Percentiles rank a stretch among this genome's conserved stretches.
These are phyloP conservation scores for Phlebopus sp. DNA, from an alignment of 1,284 basidiomycete genomes.

Conservation along the genomic window DNA sequence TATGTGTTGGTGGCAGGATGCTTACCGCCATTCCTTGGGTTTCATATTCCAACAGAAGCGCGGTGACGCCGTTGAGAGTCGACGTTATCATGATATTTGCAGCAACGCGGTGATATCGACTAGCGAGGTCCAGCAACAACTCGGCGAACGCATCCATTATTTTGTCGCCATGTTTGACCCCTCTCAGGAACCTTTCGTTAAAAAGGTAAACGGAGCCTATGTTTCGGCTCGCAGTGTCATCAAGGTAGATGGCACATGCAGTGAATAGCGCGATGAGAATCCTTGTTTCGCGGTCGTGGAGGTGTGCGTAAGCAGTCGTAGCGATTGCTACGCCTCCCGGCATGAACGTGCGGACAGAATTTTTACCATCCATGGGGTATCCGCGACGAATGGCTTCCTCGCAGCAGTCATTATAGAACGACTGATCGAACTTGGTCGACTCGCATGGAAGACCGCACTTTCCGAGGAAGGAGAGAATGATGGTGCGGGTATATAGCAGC, in stretches of 20 bases:
- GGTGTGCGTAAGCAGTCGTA: slow-evolving; percentile 23
- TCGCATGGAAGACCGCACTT: not conserved
- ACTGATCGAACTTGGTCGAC: not conserved
- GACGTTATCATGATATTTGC: slow-evolving; percentile 27
- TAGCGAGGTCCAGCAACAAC: slow-evolving; percentile 15
- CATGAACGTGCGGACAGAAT: slow-evolving; percentile 15
- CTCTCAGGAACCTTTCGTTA: slow-evolving; percentile 19
- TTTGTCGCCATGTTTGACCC: slow-evolving; percentile 16
- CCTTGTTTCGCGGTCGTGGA: slow-evolving; percentile 14
- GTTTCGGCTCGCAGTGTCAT: slow-evolving; percentile 24
- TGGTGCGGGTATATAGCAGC: not conserved
- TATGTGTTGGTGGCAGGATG: not conserved
- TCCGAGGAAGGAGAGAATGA: not conserved
- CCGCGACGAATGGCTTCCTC: slow-evolving; percentile 5
- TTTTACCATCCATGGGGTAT: slow-evolving; percentile 7
- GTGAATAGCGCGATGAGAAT: slow-evolving; percentile 28
- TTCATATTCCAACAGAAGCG: slow-evolving; percentile 23
- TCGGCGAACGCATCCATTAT: slow-evolving; percentile 24
- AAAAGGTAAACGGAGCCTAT: slow-evolving; percentile 19
- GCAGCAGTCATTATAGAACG: slow-evolving; percentile 6
- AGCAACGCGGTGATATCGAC: slow-evolving; percentile 14
- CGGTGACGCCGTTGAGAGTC: slow-evolving; percentile 25
- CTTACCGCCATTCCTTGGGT: slow-evolving; percentile 21
- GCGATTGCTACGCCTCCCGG: slow-evolving; percentile 21
- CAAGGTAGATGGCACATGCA: slow-evolving; percentile 23